Percentiles rank a stretch among this genome's conserved stretches.
These are phyloP conservation scores for Polyporus arcularius DNA, from an alignment of 768 basidiomycete genomes.

Conservation along the genomic window DNA sequence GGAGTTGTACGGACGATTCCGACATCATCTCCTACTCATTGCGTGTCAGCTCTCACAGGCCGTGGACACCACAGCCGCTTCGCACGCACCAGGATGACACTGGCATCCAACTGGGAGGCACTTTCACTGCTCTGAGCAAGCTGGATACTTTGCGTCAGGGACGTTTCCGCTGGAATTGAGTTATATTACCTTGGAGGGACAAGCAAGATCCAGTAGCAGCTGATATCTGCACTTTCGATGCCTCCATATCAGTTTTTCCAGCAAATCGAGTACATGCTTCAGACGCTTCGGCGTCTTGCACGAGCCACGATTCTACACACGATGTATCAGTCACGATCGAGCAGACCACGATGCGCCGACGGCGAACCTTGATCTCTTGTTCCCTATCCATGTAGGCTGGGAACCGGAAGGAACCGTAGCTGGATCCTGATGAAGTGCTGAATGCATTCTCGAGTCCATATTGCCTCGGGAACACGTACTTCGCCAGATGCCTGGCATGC, in stretches of 20 bases:
- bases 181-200: conserved; percentile 72
- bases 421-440: conserved; percentile 8
- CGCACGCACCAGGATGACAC: conserved; percentile 57
- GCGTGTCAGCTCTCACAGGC: not conserved
- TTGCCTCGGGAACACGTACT: conserved; percentile 85
- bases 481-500: conserved; percentile 64
- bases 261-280: conserved; percentile 49
- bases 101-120: conserved; percentile 54
- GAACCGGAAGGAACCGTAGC: conserved; percentile 4
- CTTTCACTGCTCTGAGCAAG: conserved; percentile 41
- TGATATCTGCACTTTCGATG: conserved; percentile 74
- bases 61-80: not conserved
- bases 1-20: conserved; percentile 57
- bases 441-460: conserved; percentile 71
- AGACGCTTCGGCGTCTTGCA: conserved; percentile 77
- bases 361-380: conserved; percentile 63
- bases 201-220: conserved; percentile 60
- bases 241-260: conserved; percentile 65
- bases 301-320: conserved; percentile 33
- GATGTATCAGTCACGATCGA: not conserved
- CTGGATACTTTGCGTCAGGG: not conserved
- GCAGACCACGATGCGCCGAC: too few relatives aligned
- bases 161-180: not conserved
- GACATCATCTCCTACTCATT: conserved; percentile 69
- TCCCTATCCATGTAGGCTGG: conserved; percentile 65